Percentiles rank a stretch among this genome's conserved stretches.
phyloP scores from a whole-genome alignment of 371 early-diverging fungal genomes.

The Vavraia culicis region DNA sequence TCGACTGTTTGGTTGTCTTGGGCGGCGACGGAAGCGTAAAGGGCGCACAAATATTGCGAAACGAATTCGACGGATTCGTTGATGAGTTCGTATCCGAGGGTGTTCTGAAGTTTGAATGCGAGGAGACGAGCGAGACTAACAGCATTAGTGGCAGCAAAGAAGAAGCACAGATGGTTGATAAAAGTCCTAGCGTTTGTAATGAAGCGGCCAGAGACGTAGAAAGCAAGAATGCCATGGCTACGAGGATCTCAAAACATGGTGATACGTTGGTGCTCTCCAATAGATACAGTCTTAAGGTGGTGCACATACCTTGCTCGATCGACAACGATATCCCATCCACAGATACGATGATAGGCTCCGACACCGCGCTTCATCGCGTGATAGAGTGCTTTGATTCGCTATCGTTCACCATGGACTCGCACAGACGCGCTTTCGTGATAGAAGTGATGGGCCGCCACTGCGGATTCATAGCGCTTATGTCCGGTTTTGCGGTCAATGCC shows the following conservation, averaged over 20 bases:
- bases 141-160: too few species aligned
- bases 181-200: too few species aligned
- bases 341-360: conserved; percentile 71
- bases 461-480: conserved; percentile 93
- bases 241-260: background rate
- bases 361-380: conserved; percentile 76
- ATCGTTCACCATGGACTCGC: conserved; percentile 76
- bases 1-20: conserved; percentile 75
- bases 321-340: conserved; percentile 72
- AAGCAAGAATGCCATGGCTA: background rate
- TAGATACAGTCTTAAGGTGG: conserved; percentile 51
- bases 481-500: conserved; percentile 72
- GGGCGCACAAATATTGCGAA: conserved; percentile 69
- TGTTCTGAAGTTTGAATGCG: conserved; percentile 10
- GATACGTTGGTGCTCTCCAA: background rate
- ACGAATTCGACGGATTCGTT: conserved; percentile 66
- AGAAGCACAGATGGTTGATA: too few species aligned
- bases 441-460: conserved; percentile 99
- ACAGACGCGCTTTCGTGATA: conserved; percentile 83
- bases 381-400: conserved; percentile 82
- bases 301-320: conserved; percentile 69
- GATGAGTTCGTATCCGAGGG: conserved; percentile 50
- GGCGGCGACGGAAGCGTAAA: conserved; percentile 95
- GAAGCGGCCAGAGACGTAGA: background rate
- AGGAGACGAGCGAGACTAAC: conserved; percentile 43